phyloP scores from a whole-genome alignment of 177 flowering plant genomes.

The Vitis hybrid region DNA sequence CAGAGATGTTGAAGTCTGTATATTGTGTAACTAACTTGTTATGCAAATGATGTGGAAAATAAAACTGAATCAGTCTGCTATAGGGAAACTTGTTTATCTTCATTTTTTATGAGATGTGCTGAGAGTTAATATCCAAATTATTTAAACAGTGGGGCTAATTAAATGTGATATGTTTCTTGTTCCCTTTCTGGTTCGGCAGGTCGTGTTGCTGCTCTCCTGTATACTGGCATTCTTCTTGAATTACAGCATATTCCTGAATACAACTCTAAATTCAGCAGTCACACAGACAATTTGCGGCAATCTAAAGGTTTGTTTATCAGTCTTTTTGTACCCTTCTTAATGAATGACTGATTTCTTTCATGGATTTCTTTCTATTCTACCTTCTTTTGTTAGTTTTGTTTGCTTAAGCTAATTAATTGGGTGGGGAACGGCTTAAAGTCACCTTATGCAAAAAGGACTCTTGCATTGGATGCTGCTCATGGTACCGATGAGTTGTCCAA shows the following conservation, averaged over 20 bases:
- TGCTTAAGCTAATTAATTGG: too few species aligned
- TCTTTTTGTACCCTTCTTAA: not conserved
- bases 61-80: too few species aligned
- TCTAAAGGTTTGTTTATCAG: slow-evolving; percentile 61
- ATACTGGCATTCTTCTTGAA: slow-evolving; percentile 88
- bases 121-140: not conserved
- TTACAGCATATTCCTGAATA: slow-evolving; percentile 83
- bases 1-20: too few species aligned
- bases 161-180: not conserved
- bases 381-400: too few species aligned
- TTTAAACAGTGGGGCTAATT: too few species aligned
- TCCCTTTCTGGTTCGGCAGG: slow-evolving; percentile 39
- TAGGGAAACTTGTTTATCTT: too few species aligned
- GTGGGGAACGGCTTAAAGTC: too few species aligned
- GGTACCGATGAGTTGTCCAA: not conserved
- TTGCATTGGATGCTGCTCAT: not conserved
- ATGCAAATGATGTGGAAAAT: too few species aligned
- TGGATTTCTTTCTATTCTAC: too few species aligned
- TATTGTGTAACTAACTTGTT: too few species aligned
- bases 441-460: not conserved
- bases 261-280: slow-evolving; percentile 89
- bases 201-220: slow-evolving; percentile 79
- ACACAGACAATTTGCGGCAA: slow-evolving; percentile 97
- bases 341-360: not conserved
- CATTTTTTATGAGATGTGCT: not conserved